These are phyloP conservation scores for Nannochloris sp. DNA, from an alignment of 139 green algal genomes.

Conservation along the genomic window DNA sequence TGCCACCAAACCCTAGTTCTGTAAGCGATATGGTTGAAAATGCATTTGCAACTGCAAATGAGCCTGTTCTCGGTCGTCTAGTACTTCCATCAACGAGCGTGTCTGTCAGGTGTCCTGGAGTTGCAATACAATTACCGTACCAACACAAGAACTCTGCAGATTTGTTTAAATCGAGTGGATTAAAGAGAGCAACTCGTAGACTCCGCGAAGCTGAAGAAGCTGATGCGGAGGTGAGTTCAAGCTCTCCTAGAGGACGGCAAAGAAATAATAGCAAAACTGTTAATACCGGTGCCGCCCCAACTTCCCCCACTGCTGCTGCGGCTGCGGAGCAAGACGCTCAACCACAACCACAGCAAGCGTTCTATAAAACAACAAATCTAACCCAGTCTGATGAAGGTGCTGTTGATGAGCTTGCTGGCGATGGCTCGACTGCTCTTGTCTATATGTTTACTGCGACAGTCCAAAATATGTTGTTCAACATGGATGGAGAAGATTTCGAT, in stretches of 20 bases:
- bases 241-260: background rate
- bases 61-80: conserved; percentile 2
- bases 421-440: background rate
- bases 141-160: conserved; percentile 3
- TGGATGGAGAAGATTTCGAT: background rate
- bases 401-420: background rate
- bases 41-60: background rate
- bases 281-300: background rate
- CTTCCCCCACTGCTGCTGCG: background rate
- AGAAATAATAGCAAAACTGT: background rate
- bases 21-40: conserved; percentile 20
- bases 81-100: background rate
- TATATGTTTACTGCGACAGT: conserved; percentile 14
- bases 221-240: background rate
- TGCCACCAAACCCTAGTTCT: background rate
- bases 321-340: background rate
- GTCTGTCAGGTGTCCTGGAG: conserved; percentile 17
- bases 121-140: conserved; percentile 29
- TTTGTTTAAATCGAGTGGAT: background rate
- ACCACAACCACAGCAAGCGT: background rate
- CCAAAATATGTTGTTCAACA: conserved; percentile 18
- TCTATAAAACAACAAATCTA: background rate
- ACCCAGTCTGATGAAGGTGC: background rate
- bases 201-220: background rate
- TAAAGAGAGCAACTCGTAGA: background rate